Base-by-base conservation (phyloP, 1,284 basidiomycete species). In the Ustilago nuda region DNA sequence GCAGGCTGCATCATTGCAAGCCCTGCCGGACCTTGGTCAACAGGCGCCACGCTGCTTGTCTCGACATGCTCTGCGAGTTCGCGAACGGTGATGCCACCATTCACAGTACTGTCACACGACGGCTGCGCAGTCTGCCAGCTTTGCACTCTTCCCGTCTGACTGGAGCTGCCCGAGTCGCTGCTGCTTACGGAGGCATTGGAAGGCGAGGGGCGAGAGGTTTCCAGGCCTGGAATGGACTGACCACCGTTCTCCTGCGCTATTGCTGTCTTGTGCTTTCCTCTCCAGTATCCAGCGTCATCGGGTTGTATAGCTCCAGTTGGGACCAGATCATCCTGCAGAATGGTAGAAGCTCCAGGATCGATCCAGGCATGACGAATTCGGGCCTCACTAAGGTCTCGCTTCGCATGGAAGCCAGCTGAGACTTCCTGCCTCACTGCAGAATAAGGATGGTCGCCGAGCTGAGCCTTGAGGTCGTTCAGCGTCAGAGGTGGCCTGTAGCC, bases 401-500 rank as follows among this genome's bases (percentile, higher is more conserved):
- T 11, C 8, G 45, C 45, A 19, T 19, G 45, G 19, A 27, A 23
- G 7, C 9, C n/a, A 7, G 19, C 9, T 15, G 30, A 15, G 30
- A 30, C 5, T 12, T 33, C 3, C 7, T 27, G 61, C 5, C n/a
- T 23, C 33, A 19, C 23, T 1, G 32, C n/a, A 15, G 36, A 30
- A 17, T 17, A n/a, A 5, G 19, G 15, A 5, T 36, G 46, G 5
- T 71, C 68, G 0, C 63, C 55, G 11, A 71, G 62, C 32, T 66
- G 63, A 30, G 68, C 68, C 19, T 58, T 65, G 58, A 71, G 56
- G 30, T 65, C 62, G n/a, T 71, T 59, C 17, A 35, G 43, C 12
- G 62, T 54, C 1, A 58, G 55, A 1, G 55, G 54, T 15, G 68
- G 55, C 30, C 19, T 61, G 45, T 71, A 71, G 5, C 33, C 51